Evolutionary conservation across 306 rosid species (phyloP).

Genomic region (Ormosia semicastrata): DNA sequence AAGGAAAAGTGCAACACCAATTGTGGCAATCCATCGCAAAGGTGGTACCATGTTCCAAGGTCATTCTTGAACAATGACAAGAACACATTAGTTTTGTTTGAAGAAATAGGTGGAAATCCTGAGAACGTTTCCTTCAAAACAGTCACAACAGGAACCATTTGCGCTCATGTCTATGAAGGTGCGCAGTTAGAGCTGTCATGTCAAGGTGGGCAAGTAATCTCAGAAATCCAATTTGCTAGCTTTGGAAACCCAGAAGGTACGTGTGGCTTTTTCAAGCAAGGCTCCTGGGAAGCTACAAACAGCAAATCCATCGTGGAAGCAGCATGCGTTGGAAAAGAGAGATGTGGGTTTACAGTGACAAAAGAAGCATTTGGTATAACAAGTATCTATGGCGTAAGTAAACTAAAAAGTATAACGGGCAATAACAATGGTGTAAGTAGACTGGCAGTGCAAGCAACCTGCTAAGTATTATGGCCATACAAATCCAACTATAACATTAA

Average conservation of each 20-base stretch:
- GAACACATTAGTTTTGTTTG: slow-evolving; percentile 22
- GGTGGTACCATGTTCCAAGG: slow-evolving; percentile 32
- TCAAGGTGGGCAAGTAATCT: not conserved
- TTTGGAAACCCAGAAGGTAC: not conserved
- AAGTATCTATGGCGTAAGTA: not conserved
- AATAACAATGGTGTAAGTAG: not conserved
- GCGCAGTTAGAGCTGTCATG: not conserved
- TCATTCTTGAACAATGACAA: not conserved
- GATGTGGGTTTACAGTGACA: not conserved
- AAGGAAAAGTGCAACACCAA: not conserved
- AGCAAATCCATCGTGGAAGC: not conserved
- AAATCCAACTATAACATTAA: too few relatives aligned
- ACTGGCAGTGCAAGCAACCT: slow-evolving; percentile 16
- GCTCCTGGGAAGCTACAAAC: not conserved
- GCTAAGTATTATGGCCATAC: not conserved
- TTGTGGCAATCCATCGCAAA: slow-evolving; percentile 1
- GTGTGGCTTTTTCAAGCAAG: not conserved
- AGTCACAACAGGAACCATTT: not conserved
- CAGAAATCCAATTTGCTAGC: not conserved
- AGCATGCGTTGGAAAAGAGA: slow-evolving; percentile 2
- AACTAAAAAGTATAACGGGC: not conserved
- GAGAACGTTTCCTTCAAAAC: not conserved
- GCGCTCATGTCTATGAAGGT: not conserved
- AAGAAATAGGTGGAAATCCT: slow-evolving; percentile 28
- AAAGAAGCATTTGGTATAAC: not conserved